A percentile compares a stretch with the other conserved stretches of the same genome.
phyloP scores from a whole-genome alignment of 371 early-diverging fungal genomes.

The Apophysomyces elegans region DNA sequence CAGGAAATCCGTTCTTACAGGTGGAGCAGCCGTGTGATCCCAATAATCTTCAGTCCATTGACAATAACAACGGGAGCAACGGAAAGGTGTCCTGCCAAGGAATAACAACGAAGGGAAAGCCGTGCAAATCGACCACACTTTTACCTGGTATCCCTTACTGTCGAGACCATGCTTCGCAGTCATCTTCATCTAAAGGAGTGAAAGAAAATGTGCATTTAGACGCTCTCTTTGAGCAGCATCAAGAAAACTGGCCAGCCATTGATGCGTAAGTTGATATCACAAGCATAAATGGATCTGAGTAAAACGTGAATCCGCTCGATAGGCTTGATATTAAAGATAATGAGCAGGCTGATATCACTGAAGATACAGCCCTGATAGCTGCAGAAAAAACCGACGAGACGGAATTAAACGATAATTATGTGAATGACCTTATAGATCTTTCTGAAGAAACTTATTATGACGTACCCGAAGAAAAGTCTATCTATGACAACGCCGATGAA shows the following conservation, averaged over 20 bases:
- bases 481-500: neutral
- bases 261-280: neutral
- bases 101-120: neutral
- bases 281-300: neutral
- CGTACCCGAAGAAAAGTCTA: neutral
- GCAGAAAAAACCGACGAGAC: neutral
- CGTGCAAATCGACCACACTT: neutral
- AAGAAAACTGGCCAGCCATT: neutral
- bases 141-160: neutral
- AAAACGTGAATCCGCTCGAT: neutral
- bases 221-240: neutral
- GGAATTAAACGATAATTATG: neutral
- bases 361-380: neutral
- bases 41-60: neutral
- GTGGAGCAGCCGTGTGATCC: too few species aligned
- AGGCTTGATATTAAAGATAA: neutral
- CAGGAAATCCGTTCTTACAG: neutral
- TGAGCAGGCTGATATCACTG: neutral
- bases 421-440: neutral
- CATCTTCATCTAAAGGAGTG: neutral
- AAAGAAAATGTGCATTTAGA: neutral
- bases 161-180: neutral
- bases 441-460: neutral
- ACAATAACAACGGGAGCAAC: neutral
- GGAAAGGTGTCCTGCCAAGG: neutral